Evolutionary conservation across 1,284 basidiomycete genomes (phyloP), one percentile per base, ranked within the genome.

Genomic region (Trichosporon inkin): DNA sequence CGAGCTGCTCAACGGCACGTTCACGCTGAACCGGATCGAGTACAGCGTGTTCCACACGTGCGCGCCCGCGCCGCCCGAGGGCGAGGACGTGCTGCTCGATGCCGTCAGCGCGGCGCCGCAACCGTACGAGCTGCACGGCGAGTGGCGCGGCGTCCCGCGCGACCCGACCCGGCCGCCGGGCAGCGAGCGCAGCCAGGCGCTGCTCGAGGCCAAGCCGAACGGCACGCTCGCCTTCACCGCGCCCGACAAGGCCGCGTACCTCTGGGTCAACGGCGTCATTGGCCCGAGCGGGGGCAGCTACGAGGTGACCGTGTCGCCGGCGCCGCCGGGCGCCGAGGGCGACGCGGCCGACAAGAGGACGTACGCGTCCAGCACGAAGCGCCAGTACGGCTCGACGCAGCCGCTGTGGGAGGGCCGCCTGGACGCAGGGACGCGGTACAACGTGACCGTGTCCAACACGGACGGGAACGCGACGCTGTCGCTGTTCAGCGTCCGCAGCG

Each of bases 371-470:
- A 32, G 24, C 24, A 28, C 44, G 22, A 16, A 16, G 24, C 44
- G 44, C 22, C 44, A 22, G 16, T 49, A 49, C 44, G 44, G 22
- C 17, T 28, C 22, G 10, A 22, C 28, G 6, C 44, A 49, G 44
- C 44, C 44, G 44, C 44, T 49, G 44, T 49, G 44, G 44, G 44
- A 49, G 44, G 44, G 44, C 14, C 44, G 28, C 6, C 24, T 49
- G 7, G 16, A 32, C 17, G 13, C 44, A 5, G 44, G 28, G 22
- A 13, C 13, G 28, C 4, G 6, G 24, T 49, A 49, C 44, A 49
- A 49, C 44, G 24, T 49, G 14, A 49, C 44, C 3, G 14, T 49
- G 14, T 16, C 22, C 5, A 49, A 49, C 16, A 49, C 24, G 24
- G 44, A 49, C 44, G 13, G 13, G 8, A 10, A 17, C 10, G 44